Percentiles rank a stretch among this genome's conserved stretches.
These are phyloP conservation scores for Penicillium steckii DNA, from an alignment of 495 filamentous ascomycete genomes.

Conservation along the genomic window DNA sequence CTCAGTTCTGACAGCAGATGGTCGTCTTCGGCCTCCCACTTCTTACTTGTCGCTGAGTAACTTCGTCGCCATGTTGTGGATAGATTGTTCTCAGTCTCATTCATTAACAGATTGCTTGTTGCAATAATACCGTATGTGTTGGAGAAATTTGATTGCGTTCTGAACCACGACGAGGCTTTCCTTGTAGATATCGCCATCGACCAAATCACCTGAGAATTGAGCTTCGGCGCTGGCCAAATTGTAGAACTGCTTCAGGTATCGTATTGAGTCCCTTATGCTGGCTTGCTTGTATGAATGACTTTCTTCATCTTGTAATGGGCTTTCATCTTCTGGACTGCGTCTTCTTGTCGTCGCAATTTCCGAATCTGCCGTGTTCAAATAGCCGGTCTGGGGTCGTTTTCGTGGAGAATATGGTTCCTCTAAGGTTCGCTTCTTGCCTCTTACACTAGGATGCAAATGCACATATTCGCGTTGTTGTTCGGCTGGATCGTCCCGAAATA, in stretches of 20 bases:
- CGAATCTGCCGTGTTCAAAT: background rate
- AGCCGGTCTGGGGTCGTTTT: background rate
- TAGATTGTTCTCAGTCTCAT: background rate
- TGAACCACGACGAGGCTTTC: background rate
- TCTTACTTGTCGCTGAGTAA: too few relatives aligned
- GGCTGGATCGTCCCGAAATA: constrained; percentile 9
- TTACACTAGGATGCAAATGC: background rate
- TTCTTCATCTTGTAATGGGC: background rate
- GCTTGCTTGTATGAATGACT: background rate
- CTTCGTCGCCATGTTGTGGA: too few relatives aligned
- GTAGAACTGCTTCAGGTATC: background rate
- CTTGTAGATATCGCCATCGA: background rate
- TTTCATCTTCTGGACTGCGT: background rate
- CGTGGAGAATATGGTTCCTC: background rate
- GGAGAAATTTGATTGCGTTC: background rate
- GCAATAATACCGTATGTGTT: background rate
- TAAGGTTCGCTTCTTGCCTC: background rate
- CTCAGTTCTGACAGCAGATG: background rate
- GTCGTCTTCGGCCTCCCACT: too few relatives aligned
- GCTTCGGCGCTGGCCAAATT: background rate
- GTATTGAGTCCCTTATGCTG: background rate
- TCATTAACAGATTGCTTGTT: background rate
- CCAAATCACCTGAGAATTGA: background rate
- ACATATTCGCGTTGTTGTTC: background rate
- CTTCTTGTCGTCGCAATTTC: background rate